A percentile compares a stretch with the other conserved stretches of the same genome.
Evolutionary conservation across 2,329 filamentous ascomycete species (phyloP).

Genomic region (Pseudogymnoascus sp.): DNA sequence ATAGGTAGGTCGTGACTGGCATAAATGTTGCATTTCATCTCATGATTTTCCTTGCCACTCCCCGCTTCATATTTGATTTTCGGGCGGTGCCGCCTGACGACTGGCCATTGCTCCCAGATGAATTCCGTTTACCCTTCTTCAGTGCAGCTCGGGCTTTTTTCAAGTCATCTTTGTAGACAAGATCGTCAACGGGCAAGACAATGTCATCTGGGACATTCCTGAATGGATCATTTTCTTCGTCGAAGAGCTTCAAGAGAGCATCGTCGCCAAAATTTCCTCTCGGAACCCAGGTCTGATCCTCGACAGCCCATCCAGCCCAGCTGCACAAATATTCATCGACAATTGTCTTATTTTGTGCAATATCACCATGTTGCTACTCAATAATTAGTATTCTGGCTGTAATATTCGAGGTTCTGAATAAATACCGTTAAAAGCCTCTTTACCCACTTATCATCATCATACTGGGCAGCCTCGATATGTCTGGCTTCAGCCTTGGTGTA

Average conservation of each 20-base stretch:
- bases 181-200: not conserved
- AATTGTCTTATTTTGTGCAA: not conserved
- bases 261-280: not conserved
- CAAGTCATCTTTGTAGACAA: not conserved
- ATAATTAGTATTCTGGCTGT: not conserved
- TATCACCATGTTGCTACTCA: not conserved
- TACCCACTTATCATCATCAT: constrained; percentile 6
- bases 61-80: not conserved
- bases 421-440: constrained; percentile 2
- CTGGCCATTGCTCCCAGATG: not conserved
- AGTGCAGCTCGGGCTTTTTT: not conserved
- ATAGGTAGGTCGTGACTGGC: not conserved
- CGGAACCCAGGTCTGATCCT: constrained; percentile 7
- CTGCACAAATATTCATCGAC: constrained; percentile 9
- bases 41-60: not conserved
- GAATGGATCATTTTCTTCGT: not conserved
- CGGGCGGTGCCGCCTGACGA: not conserved
- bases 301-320: constrained; percentile 9
- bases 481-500: not conserved
- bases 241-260: not conserved
- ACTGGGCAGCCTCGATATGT: not conserved
- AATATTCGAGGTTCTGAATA: not conserved
- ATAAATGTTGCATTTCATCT: not conserved
- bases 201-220: not conserved
- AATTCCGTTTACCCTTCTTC: not conserved